Conservation (phyloP, 78 protist genomes). For the Dictyostelium firmibasis region DNA sequence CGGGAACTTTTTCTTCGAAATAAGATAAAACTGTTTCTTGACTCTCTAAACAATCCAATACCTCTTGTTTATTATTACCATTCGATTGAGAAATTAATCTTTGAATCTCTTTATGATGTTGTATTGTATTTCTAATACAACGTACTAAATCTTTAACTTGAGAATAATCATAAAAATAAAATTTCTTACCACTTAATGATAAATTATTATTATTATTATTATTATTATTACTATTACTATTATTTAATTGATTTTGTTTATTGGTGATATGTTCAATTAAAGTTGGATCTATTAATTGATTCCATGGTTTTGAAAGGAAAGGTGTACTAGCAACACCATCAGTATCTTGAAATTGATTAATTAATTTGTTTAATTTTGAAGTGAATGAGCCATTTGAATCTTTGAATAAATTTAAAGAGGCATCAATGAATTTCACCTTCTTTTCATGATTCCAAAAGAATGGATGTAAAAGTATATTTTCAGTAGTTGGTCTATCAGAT, state of each 20-base stretch:
- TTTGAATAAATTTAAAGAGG: conserved; percentile 1
- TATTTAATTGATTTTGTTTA: not conserved
- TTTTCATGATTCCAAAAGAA: conserved; percentile 34
- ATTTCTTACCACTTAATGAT: not conserved
- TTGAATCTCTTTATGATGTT: conserved; percentile 45
- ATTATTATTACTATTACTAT: not conserved
- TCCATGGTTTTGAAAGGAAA: conserved; percentile 27
- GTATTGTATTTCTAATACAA: conserved; percentile 32
- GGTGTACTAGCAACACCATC: not conserved
- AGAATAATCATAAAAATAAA: conserved; percentile 18
- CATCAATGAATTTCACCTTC: conserved; percentile 32
- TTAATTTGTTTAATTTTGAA: not conserved
- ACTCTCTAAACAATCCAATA: not conserved
- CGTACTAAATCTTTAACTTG: conserved; percentile 28
- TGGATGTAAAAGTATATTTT: conserved; percentile 14
- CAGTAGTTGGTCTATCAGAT: conserved; percentile 2
- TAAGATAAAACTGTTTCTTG: conserved; percentile 19
- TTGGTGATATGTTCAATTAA: not conserved
- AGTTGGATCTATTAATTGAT: conserved; percentile 25
- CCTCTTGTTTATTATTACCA: not conserved
- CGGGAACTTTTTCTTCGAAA: conserved; percentile 21
- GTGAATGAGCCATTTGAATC: not conserved
- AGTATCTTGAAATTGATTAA: not conserved
- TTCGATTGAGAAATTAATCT: not conserved
- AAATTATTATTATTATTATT: too few relatives aligned